Evolutionary conservation across 2,329 filamentous ascomycete genomes (phyloP), one percentile per base, ranked within the genome.

Genomic region (Myotisia sp.): DNA sequence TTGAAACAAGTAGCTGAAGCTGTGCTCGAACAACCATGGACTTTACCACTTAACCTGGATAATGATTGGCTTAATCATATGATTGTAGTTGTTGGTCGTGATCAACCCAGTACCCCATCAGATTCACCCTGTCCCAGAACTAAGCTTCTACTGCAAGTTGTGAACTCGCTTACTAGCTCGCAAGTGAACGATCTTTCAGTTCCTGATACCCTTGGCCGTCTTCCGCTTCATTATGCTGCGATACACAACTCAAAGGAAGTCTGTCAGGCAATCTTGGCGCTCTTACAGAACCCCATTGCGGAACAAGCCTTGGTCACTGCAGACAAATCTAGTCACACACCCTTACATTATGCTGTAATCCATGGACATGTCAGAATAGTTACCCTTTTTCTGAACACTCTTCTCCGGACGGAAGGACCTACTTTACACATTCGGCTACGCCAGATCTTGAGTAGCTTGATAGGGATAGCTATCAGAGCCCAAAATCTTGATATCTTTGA

Each of bases 211-310:
- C 23, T 35, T 33, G 40, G 44, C 1, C 36, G 36, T 7, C 6
- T 37, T 23, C 30, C 44, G 1, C 38, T 47, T 18, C 44, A 47
- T 21, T 46, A 46, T 32, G 37, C 33, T 10, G 43, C 40, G 4
- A n/a, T 22, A 20, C 39, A 42, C 30, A 41, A 37, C 6, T 22
- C 37, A n/a, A 16, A 27, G n/a, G 19, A 12, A 6, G 18, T 44
- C 12, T 42, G 42, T 20, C 10, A 41, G 18, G 20, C 24, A 4
- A 32, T 41, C 8, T 16, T 44, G 2, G n/a, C 32, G 18, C 22
- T 17, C 29, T 20, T 44, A 29, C 20, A 10, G 7, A 17, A 34
- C 14, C 16, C 20, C 8, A 13, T 14, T 9, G 20, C 9, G 5
- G 8, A 9, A 5, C 12, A 9, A 12, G 16, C 19, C 6, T 14